Evolutionary conservation across 768 basidiomycete genomes (phyloP).

Genomic region (Clitopilus hobsonii): DNA sequence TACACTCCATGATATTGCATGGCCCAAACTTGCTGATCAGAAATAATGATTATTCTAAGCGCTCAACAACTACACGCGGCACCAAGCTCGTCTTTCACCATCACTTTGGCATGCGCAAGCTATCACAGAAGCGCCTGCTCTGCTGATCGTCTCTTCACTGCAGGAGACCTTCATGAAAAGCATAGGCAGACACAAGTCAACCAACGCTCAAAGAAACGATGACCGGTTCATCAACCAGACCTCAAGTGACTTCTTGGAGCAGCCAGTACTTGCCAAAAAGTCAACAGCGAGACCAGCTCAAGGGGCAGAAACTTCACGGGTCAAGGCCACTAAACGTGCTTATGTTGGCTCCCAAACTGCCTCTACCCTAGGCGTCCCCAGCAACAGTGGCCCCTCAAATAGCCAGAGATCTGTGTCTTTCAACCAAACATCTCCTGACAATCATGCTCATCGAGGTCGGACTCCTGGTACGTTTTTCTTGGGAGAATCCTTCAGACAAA

Average conservation of each 20-base stretch:
- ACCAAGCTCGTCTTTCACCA: neutral
- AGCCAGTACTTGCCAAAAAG: neutral
- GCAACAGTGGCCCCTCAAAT: neutral
- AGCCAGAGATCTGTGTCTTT: neutral
- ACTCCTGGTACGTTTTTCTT: slow-evolving; percentile 1
- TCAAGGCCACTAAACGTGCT: neutral
- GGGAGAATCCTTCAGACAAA: too few species aligned
- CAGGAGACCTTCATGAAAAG: too few species aligned
- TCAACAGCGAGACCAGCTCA: neutral
- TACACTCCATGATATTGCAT: neutral
- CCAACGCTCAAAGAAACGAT: slow-evolving; percentile 35
- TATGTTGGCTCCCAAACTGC: too few species aligned
- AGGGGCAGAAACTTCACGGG: neutral
- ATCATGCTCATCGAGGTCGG: neutral
- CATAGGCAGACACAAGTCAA: slow-evolving; percentile 50
- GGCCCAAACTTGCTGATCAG: neutral
- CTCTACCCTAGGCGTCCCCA: too few species aligned
- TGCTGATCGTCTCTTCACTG: too few species aligned
- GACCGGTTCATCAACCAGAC: neutral
- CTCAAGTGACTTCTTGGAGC: neutral
- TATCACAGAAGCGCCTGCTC: too few species aligned
- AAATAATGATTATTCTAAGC: neutral
- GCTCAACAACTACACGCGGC: too few species aligned
- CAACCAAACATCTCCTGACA: neutral
- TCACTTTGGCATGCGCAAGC: neutral